Percentiles rank a stretch among this genome's conserved stretches.
Conservation (phyloP, 805 yeast species). For the Candida sphagnicola region DNA sequence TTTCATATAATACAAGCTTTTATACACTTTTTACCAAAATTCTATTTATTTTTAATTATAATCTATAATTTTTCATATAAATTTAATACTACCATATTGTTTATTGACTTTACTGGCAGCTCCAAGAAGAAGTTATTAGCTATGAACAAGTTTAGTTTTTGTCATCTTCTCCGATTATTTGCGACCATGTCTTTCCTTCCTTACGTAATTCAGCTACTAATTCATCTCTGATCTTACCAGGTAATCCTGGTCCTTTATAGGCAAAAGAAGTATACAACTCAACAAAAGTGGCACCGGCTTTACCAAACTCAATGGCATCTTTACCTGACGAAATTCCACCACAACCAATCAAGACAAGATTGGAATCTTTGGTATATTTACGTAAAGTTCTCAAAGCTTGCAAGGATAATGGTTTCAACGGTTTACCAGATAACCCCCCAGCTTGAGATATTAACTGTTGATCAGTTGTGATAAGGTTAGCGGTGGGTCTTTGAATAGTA, state of each 20-base stretch:
- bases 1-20: too few relatives aligned
- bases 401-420: constrained; percentile 76
- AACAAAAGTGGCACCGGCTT: constrained; percentile 90
- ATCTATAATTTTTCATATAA: too few relatives aligned
- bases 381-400: constrained; percentile 68
- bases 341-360: constrained; percentile 81
- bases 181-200: constrained; percentile 82
- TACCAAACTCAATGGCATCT: constrained; percentile 88
- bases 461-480: constrained; percentile 46
- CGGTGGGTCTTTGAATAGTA: constrained; percentile 75
- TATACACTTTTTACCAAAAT: too few relatives aligned
- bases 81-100: too few relatives aligned
- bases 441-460: constrained; percentile 46
- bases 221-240: constrained; percentile 41
- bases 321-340: constrained; percentile 89
- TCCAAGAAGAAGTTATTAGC: too few relatives aligned
- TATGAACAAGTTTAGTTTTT: neutral
- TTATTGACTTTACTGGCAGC: too few relatives aligned
- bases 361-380: constrained; percentile 69
- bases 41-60: too few relatives aligned
- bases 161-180: constrained; percentile 65
- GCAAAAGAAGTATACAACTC: constrained; percentile 89
- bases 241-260: constrained; percentile 87
- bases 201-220: constrained; percentile 47
- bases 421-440: constrained; percentile 93